Evolutionary conservation across 1,139 yeast genomes (phyloP), one percentile per base, ranked within the genome.

Genomic region (Yamadazyma triangularis): DNA sequence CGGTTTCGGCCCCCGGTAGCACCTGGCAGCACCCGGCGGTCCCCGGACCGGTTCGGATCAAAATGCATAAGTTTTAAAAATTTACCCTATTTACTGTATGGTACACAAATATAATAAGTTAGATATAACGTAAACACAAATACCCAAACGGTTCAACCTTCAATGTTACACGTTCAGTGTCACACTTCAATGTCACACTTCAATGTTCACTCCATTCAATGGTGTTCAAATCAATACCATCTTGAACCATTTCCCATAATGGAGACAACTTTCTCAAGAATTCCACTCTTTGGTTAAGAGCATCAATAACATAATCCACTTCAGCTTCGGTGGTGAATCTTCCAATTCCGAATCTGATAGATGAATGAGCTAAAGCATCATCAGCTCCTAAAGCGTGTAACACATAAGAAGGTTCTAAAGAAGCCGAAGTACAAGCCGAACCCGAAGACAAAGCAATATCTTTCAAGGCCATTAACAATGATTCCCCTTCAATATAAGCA

Each of bases 241-340:
- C 98, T 62, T 91, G 96, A 34, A 87, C 96, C 97, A 91, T 89
- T 64, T 91, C 99, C 97, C 97, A 91, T 47, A 91, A 71, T 33
- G 99, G 99, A 32, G 94, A 81, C 65, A 91, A 72, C 52, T 88
- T 93, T 59, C 99, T 77, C 54, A 91, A 73, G 60, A 87, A 88
- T 40, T 81, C 83, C 31, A 91, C 98, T 60, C 96, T 77, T 57
- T 86, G 89, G 33, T 77, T 71, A 38, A 91, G 88, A 15, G 96
- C 95, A 41, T 81, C 70, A 42, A 89, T 72, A 27, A 91, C 98
- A 53, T 88, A 91, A 53, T 93, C 97, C 36, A 91, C 77, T 62
- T 91, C 99, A 26, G 77, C 94, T 46, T 89, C 96, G 11, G 99
- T 91, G 32, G 98, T 89, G 60, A 89, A 91, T 53, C 99, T 74